Evolutionary conservation across 2,329 filamentous ascomycete species (phyloP), one percentile per base, ranked within the genome.

Genomic region (Colletotrichum viniferum): DNA sequence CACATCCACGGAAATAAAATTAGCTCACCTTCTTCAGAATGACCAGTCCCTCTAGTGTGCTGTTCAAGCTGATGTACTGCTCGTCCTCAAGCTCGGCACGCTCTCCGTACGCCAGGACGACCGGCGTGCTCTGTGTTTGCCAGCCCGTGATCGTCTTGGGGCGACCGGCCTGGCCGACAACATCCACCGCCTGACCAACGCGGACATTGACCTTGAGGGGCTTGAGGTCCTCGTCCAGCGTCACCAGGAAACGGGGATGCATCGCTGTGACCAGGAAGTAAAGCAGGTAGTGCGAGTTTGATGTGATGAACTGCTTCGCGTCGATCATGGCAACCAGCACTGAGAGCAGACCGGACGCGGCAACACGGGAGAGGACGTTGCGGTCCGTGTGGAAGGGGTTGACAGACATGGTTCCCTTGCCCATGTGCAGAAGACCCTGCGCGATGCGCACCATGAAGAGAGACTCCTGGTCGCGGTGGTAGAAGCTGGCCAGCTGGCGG

Each of bases 341-440:
- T 14, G 96, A 94, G 73, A 99, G 90, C 62, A 99, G 90, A 80
- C 97, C 96, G 18, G 96, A 95, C 30, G 96, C 93, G 28, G 96
- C 94, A 43, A 99, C 97, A 77, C 95, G 92, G 4, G 97, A 99
- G 71, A 99, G 91, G 28, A 99, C 95, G 85, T 98, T 96, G 74
- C 97, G 94, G 83, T 99, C 97, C 21, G 96, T 98, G 88, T 99
- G 97, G 94, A 99, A 99, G n/a, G 97, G 97, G 85, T 95, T 98
- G 81, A 98, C 91, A 4, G 96, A 95, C 82, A 99, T 91, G 5
- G 97, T 98, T 79, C 97, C 97, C 89, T 99, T 99, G 87, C 97
- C 97, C 96, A 98, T 98, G 88, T 99, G 97, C 79, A 99, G 86
- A 61, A 99, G 91, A 87, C 97, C 97, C 84, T 99, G 97, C 6